Conservation (phyloP, 78 protist species). For the Dictyostelium discoideum region DNA sequence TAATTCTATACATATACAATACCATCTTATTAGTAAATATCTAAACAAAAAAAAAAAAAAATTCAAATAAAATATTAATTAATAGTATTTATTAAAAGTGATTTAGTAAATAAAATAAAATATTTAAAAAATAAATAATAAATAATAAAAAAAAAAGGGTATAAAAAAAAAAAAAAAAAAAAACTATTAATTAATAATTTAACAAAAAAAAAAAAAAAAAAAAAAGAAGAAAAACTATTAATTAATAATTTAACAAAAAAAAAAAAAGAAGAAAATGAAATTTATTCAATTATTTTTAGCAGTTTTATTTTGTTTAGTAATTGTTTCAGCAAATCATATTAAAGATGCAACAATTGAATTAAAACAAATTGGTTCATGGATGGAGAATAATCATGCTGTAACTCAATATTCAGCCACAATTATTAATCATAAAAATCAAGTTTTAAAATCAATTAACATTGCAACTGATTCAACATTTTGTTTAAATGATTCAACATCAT, state of each 20-base stretch:
- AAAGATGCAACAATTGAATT: neutral
- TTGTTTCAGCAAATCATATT: neutral
- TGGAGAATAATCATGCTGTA: neutral
- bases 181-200: too few relatives aligned
- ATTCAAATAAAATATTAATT: too few relatives aligned
- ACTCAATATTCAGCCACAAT: slow-evolving; percentile 27
- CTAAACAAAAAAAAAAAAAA: too few relatives aligned
- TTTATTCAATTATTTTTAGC: neutral
- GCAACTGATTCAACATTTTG: slow-evolving; percentile 14
- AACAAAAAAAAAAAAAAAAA: too few relatives aligned
- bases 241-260: too few relatives aligned
- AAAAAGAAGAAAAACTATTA: too few relatives aligned
- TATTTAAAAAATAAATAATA: too few relatives aligned
- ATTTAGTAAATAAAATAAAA: neutral
- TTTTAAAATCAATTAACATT: neutral
- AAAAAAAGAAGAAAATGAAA: neutral
- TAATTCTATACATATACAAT: too few relatives aligned
- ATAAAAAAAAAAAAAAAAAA: too few relatives aligned
- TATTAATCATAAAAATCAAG: neutral
- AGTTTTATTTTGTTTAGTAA: neutral
- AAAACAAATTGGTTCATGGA: neutral
- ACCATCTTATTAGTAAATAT: neutral
- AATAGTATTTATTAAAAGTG: neutral
- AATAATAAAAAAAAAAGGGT: neutral
- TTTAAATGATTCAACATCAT: neutral